Percentiles rank a stretch among this genome's conserved stretches.
phyloP scores from a whole-genome alignment of 2,329 filamentous ascomycete genomes.

The Colletotrichum sp. region DNA sequence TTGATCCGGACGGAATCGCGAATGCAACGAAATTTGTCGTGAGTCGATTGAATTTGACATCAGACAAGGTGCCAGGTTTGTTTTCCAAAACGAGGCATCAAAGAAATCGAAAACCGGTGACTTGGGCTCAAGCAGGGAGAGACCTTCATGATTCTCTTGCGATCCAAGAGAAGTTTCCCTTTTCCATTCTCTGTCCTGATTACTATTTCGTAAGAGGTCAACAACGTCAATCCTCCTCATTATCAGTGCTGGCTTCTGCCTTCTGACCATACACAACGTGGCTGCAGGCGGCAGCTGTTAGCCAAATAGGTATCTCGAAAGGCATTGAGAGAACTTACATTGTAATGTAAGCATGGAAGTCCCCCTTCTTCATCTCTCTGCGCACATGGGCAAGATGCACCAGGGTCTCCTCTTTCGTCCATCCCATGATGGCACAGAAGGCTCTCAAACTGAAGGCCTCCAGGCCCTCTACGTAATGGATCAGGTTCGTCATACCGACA shows the following conservation, averaged over 20 bases:
- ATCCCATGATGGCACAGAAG: slow-evolving; percentile 33
- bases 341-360: slow-evolving; percentile 6
- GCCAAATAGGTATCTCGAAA: not conserved
- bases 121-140: no score
- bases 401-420: slow-evolving; percentile 28
- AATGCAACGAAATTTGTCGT: no score
- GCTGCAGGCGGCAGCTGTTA: not conserved
- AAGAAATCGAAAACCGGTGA: no score
- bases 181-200: no score
- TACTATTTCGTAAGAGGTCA: no score
- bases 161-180: no score
- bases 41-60: no score
- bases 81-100: no score
- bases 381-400: slow-evolving; percentile 30
- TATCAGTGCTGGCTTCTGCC: not conserved
- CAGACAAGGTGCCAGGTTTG: no score
- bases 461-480: slow-evolving; percentile 22
- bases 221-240: no score
- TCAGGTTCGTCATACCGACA: slow-evolving; percentile 21
- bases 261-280: slow-evolving; percentile 22
- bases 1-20: no score
- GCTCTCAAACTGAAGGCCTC: slow-evolving; percentile 28
- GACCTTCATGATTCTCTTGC: no score
- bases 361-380: slow-evolving; percentile 27
- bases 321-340: slow-evolving; percentile 15